Evolutionary conservation across 306 rosid species (phyloP).

Genomic region (Pyrus betulifolia): DNA sequence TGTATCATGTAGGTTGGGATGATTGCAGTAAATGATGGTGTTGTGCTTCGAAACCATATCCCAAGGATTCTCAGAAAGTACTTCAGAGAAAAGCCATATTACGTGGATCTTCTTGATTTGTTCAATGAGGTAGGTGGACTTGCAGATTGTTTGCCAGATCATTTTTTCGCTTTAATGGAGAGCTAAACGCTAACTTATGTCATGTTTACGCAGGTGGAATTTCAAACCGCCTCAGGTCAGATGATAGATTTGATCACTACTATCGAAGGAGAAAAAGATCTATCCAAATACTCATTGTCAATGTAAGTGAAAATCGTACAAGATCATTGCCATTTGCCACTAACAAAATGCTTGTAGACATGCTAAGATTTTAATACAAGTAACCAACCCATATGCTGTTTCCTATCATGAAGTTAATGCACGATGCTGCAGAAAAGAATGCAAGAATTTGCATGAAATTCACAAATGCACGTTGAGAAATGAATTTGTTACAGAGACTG

Average conservation of each 20-base stretch:
- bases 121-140: constrained; percentile 62
- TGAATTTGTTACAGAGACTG: not conserved
- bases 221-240: constrained; percentile 87
- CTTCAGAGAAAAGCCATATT: constrained; percentile 72
- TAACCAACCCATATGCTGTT: not conserved
- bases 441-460: not conserved
- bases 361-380: not conserved
- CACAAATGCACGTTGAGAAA: not conserved
- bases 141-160: not conserved
- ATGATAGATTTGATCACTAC: constrained; percentile 88
- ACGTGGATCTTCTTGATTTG: constrained; percentile 73
- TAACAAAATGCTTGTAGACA: not conserved
- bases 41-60: constrained; percentile 64
- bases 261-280: constrained; percentile 72
- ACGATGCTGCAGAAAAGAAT: not conserved
- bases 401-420: not conserved
- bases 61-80: constrained; percentile 62
- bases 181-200: not conserved
- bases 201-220: constrained; percentile 52
- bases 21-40: constrained; percentile 76
- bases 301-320: constrained; percentile 43
- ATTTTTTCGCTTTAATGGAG: not conserved
- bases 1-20: constrained; percentile 50
- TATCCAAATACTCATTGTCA: constrained; percentile 63
- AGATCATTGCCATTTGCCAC: not conserved